These are phyloP conservation scores for Cryptococcus neoformans DNA, from an alignment of 1,284 basidiomycete genomes.

Conservation along the genomic window DNA sequence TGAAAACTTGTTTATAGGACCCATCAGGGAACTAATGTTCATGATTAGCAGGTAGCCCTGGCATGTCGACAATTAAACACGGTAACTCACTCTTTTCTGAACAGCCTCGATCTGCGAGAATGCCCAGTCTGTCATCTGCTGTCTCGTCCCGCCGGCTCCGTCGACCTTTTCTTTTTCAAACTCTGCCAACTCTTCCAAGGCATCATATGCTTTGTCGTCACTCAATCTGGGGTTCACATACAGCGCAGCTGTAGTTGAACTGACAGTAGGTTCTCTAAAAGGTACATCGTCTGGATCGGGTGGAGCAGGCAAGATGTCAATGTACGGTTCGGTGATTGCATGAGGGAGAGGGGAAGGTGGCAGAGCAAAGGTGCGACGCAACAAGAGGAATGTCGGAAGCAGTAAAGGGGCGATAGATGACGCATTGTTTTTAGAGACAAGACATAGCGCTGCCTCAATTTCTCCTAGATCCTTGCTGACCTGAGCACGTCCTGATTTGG, in stretches of 20 bases:
- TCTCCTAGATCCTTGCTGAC: conserved; percentile 46
- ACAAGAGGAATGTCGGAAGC: conserved; percentile 36
- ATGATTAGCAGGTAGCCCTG: background rate
- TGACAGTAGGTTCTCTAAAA: conserved; percentile 40
- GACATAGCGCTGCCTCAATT: conserved; percentile 40
- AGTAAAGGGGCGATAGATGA: conserved; percentile 23
- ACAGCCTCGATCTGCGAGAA: conserved; percentile 29
- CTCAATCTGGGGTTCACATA: conserved; percentile 47
- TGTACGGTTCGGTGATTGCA: conserved; percentile 29
- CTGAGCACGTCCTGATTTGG: conserved; percentile 42
- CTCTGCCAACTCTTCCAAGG: conserved; percentile 45
- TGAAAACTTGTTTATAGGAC: conserved; percentile 37
- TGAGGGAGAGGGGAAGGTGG: conserved; percentile 29
- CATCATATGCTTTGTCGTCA: conserved; percentile 29
- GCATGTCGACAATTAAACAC: background rate
- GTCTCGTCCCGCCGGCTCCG: conserved; percentile 17
- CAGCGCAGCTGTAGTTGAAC: conserved; percentile 43
- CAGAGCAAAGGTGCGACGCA: conserved; percentile 37
- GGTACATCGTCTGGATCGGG: conserved; percentile 42
- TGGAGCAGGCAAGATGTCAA: conserved; percentile 37
- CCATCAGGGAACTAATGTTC: conserved; percentile 41
- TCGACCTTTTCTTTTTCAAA: conserved; percentile 35
- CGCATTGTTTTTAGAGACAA: conserved; percentile 14
- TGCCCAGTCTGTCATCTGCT: conserved; percentile 28
- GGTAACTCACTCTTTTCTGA: conserved; percentile 34